These are phyloP conservation scores for Pythium chondricola DNA, from an alignment of 352 stramenopile genomes.

Conservation along the genomic window DNA sequence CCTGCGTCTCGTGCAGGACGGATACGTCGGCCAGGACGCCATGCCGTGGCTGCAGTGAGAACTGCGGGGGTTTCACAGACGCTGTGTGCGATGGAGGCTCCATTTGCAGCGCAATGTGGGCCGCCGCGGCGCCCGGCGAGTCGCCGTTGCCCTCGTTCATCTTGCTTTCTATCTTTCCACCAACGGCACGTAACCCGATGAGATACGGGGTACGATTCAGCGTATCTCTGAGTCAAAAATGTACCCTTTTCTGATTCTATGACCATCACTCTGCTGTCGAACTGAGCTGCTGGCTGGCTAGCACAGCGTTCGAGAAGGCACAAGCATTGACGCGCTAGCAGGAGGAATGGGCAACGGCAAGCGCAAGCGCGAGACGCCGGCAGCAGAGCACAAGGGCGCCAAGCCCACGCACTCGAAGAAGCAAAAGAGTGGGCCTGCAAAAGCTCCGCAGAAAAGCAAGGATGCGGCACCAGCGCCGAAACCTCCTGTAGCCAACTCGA, in stretches of 20 bases:
- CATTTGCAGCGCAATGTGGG: too few relatives aligned
- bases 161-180: too few relatives aligned
- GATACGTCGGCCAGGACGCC: not conserved
- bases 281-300: constrained; percentile 8
- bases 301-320: constrained; percentile 13
- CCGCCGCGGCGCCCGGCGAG: too few relatives aligned
- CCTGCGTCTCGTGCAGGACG: not conserved
- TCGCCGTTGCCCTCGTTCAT: too few relatives aligned
- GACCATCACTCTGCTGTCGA: constrained; percentile 15
- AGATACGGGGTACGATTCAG: too few relatives aligned
- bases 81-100: too few relatives aligned
- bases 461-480: constrained; percentile 10
- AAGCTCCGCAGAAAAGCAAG: constrained; percentile 1
- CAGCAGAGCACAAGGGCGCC: not conserved
- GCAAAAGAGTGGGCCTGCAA: constrained; percentile 12
- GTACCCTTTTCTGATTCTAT: too few relatives aligned
- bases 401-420: not conserved
- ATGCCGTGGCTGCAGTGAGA: not conserved
- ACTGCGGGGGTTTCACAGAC: too few relatives aligned
- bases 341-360: constrained; percentile 10
- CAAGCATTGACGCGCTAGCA: not conserved
- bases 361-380: constrained; percentile 14
- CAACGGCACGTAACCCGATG: not conserved
- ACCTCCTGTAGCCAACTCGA: constrained; percentile 39
- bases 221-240: too few relatives aligned